Conservation (phyloP, 805 yeast species). For the Candida orba region DNA sequence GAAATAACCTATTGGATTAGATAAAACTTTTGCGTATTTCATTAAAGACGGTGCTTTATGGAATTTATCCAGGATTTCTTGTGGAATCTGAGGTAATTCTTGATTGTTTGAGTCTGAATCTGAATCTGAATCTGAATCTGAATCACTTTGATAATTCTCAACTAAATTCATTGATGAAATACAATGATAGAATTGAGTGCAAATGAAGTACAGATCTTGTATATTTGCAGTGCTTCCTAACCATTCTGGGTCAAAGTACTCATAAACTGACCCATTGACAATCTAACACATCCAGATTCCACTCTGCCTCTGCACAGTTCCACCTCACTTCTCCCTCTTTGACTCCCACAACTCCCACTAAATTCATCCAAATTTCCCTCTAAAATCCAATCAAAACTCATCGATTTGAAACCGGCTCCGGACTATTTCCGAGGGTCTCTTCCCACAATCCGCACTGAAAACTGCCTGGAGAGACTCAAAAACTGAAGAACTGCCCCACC, state of each 20-base stretch:
- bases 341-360: no score
- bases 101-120: not conserved
- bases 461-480: no score
- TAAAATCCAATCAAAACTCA: slow-evolving; percentile 8
- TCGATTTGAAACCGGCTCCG: slow-evolving; percentile 11
- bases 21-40: slow-evolving; percentile 8
- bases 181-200: no score
- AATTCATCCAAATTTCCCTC: no score
- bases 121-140: not conserved
- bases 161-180: slow-evolving; percentile 1
- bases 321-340: no score
- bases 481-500: no score
- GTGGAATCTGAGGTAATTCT: slow-evolving; percentile 1
- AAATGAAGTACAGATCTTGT: not conserved
- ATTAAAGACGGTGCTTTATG: slow-evolving; percentile 11
- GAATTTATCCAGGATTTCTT: slow-evolving; percentile 8
- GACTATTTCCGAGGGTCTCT: slow-evolving; percentile 9
- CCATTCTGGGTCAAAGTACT: no score
- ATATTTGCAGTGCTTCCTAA: no score
- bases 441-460: no score
- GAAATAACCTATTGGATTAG: slow-evolving; percentile 4
- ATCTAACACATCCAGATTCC: no score
- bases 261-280: no score
- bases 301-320: no score
- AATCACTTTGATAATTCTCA: slow-evolving; percentile 5